A percentile compares a stretch with the other conserved stretches of the same genome.
Evolutionary conservation across 768 basidiomycete genomes (phyloP).

Genomic region (Suillus bovinus): DNA sequence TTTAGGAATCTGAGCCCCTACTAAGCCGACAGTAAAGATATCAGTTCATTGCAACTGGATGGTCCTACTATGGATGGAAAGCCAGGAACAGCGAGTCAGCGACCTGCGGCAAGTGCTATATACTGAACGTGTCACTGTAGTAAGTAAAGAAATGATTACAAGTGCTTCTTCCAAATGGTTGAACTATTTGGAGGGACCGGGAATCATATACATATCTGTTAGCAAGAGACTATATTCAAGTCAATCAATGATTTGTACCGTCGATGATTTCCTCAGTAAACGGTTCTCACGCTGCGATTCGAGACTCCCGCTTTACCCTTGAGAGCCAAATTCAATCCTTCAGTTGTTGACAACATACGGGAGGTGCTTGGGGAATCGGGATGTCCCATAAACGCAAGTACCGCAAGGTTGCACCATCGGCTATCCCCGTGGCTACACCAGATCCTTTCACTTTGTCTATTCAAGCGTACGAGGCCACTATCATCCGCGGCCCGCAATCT

Average conservation of each 20-base stretch:
- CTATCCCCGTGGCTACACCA: neutral
- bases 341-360: neutral
- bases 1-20: neutral
- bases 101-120: neutral
- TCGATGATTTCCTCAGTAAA: no score
- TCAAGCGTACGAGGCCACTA: slow-evolving; percentile 77
- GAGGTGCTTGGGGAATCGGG: neutral
- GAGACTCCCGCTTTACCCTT: neutral
- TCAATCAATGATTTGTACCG: no score
- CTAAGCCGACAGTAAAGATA: neutral
- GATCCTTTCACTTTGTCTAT: slow-evolving; percentile 44
- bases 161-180: neutral
- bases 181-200: neutral
- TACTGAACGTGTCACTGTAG: neutral
- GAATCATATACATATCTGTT: neutral
- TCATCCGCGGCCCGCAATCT: slow-evolving; percentile 56
- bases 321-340: neutral
- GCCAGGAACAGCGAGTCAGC: neutral
- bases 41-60: neutral
- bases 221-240: no score
- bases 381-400: slow-evolving; percentile 12
- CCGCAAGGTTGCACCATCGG: neutral
- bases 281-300: neutral
- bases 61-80: neutral
- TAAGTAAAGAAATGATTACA: neutral